Evolutionary conservation across 1,284 basidiomycete species (phyloP), one percentile per base, ranked within the genome.

Genomic region (Malassezia furfur): DNA sequence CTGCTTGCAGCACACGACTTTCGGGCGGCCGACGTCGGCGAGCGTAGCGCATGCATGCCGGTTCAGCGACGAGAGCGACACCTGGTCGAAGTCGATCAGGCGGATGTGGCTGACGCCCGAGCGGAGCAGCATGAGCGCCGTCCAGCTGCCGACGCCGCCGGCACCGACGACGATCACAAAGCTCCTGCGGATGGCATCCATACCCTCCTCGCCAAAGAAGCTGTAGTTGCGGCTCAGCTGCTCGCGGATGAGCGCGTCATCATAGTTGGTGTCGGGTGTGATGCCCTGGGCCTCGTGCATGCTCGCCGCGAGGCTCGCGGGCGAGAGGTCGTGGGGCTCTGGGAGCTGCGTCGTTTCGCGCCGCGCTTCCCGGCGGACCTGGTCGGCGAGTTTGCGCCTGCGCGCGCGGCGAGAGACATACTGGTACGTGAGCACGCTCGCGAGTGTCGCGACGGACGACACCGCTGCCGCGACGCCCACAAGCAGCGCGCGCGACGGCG

Each of bases 111-210:
- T 62, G 1, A 72, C 61, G 21, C 68, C 72, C 0, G 70, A 70
- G 34, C 72, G 67, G 15, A 74, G 54, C 1, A 74, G 83, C 90
- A 96, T 96, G 31, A 93, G 83, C 6, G 93, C 91, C 25, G 85
- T 86, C 85, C 90, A 93, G 65, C 87, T 90, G 0, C 93, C 91
- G 1, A 99, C 94, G 5, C 94, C 94, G 54, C 94, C 94, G 62
- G 91, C 89, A 3, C 94, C 94, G 8, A 98, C 83, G 21, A 98
- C 80, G 19, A 90, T 88, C 3, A 96, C 90, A 17, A 81, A 84
- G 7, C 83, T 82, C 21, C 80, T 74, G 54, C 94, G 80, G 40
- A 98, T 81, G 66, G 82, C 84, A 11, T 77, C 72, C 89, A 96
- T 94, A 22, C 84, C 83, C 35, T 91, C 86, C 32, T 93, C 88